Evolutionary conservation across 2,329 filamentous ascomycete species (phyloP), one percentile per base, ranked within the genome.

Genomic region (Penicillium psychrosexuale): DNA sequence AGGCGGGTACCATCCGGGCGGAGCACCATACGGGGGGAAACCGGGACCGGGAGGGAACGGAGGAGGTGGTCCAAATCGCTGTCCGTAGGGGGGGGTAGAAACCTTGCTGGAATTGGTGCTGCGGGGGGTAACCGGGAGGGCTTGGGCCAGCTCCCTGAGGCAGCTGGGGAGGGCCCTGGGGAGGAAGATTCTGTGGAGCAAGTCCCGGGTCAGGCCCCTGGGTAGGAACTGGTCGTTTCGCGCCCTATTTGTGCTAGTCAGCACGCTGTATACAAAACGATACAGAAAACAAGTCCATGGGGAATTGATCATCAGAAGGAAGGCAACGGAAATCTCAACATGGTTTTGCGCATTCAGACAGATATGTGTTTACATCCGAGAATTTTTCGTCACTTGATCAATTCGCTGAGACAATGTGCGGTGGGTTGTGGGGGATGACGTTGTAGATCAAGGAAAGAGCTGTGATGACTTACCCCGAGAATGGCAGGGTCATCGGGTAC

Each of bases 301-400:
- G 31, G 28, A 49, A 56, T 60, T 64, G 66, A 65, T 72, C 65
- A 86, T 96, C 91, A 97, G 91, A 96, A 97, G 92, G 92, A 97
- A 97, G 92, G 91, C 92, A 97, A 96, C 92, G 91, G 92, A 96
- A 89, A 87, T 85, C 78, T 96, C 92, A 87, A 96, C 92, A 96
- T 80, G 83, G 83, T 80, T 88, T 91, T 96, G 91, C 91, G 91
- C 91, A 89, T 88, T 88, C 89, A 88, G 87, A 82, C 84, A 84
- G 80, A 82, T 84, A 81, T 82, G 78, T 79, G 77, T 95, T 96
- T 90, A 94, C 90, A 96, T 96, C 92, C 92, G 91, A 83, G 88
- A 90, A 96, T 78, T 78, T 94, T 95, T 96, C 92, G 96, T 85
- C 77, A 79, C 72, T 62, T 62, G 61, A 69, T 67, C 64, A 66